phyloP scores from a whole-genome alignment of 305 asterid species.

The Fraxinus floribunda region DNA sequence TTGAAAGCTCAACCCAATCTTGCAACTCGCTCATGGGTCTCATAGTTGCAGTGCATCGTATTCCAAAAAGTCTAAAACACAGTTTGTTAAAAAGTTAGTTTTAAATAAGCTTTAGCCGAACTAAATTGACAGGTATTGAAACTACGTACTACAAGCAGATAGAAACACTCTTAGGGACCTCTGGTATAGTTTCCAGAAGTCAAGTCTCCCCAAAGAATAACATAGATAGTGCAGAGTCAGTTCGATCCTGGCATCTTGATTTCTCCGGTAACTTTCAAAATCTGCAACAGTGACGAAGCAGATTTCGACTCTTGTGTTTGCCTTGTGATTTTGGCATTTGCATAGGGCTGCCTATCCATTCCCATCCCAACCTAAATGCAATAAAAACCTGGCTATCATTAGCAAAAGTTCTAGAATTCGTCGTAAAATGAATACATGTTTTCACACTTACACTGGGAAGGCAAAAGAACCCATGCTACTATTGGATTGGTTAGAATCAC shows the following conservation, averaged over 20 bases:
- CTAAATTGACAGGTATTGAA: background rate
- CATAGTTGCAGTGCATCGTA: background rate
- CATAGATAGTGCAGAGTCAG: background rate
- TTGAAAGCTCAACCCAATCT: background rate
- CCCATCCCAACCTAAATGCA: constrained; percentile 59
- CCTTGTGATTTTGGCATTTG: constrained; percentile 63
- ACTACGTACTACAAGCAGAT: background rate
- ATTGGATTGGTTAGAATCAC: constrained; percentile 50
- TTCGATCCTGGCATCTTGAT: constrained; percentile 1
- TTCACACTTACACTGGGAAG: constrained; percentile 59
- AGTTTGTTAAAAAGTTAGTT: background rate
- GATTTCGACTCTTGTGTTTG: constrained; percentile 30
- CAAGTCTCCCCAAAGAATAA: background rate
- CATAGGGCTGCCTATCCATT: constrained; percentile 88
- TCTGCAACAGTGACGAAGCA: constrained; percentile 52
- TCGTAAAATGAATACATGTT: background rate
- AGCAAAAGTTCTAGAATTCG: background rate
- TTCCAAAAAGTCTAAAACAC: background rate
- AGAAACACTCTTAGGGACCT: background rate
- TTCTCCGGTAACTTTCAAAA: constrained; percentile 32
- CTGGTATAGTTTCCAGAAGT: background rate
- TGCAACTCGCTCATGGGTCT: background rate
- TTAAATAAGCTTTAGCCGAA: background rate
- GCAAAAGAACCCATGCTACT: constrained; percentile 51
- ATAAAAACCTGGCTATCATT: background rate